Base-by-base conservation (phyloP, 78 protist species). In the Protostelium mycophagum region DNA sequence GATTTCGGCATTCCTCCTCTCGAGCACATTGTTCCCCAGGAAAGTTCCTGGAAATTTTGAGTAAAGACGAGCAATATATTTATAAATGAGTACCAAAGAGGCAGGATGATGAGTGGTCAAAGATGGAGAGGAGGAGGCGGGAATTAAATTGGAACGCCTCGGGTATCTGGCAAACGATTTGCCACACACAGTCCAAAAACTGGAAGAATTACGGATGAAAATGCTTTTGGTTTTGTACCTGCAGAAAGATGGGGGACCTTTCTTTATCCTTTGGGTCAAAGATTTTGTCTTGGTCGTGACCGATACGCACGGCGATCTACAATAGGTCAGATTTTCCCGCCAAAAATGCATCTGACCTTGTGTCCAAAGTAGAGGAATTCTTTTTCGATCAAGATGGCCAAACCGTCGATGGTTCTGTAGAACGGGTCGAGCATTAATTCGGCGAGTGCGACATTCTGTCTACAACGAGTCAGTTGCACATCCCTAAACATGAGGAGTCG, bases 121-220 rank as follows among this genome's bases (percentile, higher is more conserved):
- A 31, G 35, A 93, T 93, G 31, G 88, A 91, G 63, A 86, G 9
- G 9, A 93, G 39, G 83, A 89, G 90, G 36, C 36, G n/a, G 9
- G 36, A n/a, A 84, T 93, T 93, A 35, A 93, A 93, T 37, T 93
- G 88, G 51, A 93, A 93, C 0, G 10, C 25, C 1, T 86, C 38
- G 29, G 90, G 91, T 28, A 88, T 38, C 34, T 93, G 93, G 0
- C 28, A 1, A 38, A 86, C 0, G 1, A 95, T 35, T 87, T 98
- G 99, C 89, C 92, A 94, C 28, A 94, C 96, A 51, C 98, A 96
- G 86, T 98, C 99, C 1, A 98, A 63, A 37, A 95, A 98, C 91
- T 98, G 99, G 9, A 97, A 37, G 88, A 98, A 98, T 35, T 96
- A 34, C 88, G 89, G 16, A 51, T 25, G 73, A 51, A 51, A 51